Conservation (phyloP, 2,329 filamentous ascomycete genomes). For the Magnaporthales sp. region DNA sequence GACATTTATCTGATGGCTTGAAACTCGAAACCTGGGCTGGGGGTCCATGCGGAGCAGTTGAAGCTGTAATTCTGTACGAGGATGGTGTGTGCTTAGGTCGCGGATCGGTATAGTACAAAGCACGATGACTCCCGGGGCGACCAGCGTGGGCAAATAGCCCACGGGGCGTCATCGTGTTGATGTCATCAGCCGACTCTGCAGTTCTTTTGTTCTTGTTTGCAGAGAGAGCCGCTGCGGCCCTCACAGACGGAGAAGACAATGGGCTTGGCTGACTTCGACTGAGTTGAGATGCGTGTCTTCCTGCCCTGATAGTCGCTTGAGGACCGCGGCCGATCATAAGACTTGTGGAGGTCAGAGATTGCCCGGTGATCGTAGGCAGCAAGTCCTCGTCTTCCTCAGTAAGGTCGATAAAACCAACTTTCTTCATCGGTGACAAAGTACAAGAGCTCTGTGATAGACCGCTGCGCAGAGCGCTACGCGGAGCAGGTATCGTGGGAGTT, state of each 20-base stretch:
- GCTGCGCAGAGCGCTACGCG: background rate
- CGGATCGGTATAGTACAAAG: background rate
- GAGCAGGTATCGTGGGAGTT: background rate
- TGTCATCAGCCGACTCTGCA: background rate
- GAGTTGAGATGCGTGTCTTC: background rate
- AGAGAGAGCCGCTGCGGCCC: background rate
- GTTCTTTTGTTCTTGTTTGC: background rate
- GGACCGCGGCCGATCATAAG: background rate
- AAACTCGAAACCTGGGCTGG: background rate
- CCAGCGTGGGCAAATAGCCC: background rate
- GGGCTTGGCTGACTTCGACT: background rate
- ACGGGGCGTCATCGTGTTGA: background rate
- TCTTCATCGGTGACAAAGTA: background rate
- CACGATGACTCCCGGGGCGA: background rate
- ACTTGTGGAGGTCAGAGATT: background rate
- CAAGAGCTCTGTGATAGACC: background rate
- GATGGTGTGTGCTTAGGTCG: background rate
- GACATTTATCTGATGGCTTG: background rate
- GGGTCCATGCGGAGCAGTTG: background rate
- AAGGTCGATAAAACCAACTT: background rate
- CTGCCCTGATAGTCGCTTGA: background rate
- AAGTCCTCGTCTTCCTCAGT: background rate
- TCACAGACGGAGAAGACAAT: background rate
- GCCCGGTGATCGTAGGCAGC: background rate
- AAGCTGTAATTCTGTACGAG: background rate